phyloP scores from a whole-genome alignment of 345 rosid species.

The Pistacia atlantica region DNA sequence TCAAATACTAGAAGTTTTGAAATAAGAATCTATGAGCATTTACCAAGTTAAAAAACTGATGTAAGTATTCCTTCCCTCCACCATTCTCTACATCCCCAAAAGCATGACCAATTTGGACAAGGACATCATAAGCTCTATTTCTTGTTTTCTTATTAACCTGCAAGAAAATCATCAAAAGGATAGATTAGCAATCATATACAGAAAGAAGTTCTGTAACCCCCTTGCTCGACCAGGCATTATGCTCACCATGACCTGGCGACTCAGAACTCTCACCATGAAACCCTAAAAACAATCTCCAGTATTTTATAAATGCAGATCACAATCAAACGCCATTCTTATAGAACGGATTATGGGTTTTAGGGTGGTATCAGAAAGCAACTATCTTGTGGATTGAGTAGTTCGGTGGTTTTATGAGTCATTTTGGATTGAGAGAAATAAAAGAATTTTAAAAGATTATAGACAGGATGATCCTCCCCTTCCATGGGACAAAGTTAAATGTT shows the following conservation, averaged over 20 bases:
- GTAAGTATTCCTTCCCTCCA: slow-evolving; percentile 73
- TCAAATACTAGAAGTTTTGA: background rate
- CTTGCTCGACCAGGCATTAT: background rate
- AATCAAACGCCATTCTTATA: background rate
- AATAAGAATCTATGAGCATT: background rate
- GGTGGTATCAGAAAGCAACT: no score
- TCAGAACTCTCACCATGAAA: background rate
- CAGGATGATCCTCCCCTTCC: no score
- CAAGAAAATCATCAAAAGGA: slow-evolving; percentile 16
- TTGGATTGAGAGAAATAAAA: no score
- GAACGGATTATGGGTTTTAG: no score
- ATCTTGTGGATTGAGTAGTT: no score
- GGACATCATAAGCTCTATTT: slow-evolving; percentile 90
- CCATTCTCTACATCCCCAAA: slow-evolving; percentile 87
- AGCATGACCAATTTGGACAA: slow-evolving; percentile 92
- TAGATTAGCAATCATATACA: slow-evolving; percentile 1
- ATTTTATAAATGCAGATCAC: background rate
- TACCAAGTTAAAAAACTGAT: slow-evolving; percentile 85
- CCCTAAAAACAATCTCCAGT: background rate
- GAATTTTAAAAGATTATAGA: no score
- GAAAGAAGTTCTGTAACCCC: background rate
- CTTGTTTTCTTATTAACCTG: slow-evolving; percentile 93
- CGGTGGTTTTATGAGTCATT: no score
- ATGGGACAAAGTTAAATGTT: no score
- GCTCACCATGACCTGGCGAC: background rate